phyloP scores from a whole-genome alignment of 139 green algal species.

The Gonium pectorale region DNA sequence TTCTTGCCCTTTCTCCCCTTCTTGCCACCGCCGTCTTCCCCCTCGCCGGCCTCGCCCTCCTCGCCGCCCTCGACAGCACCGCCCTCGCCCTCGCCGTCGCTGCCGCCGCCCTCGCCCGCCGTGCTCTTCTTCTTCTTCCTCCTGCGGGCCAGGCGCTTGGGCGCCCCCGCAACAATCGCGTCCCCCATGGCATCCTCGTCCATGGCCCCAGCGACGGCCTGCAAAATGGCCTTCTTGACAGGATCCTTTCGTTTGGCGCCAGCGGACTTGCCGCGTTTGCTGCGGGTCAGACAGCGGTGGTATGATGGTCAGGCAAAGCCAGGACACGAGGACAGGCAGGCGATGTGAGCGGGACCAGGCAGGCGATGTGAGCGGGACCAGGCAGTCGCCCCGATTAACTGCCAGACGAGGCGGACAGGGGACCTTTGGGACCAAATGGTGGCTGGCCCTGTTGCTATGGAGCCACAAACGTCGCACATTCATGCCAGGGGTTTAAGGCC shows the following conservation, averaged over 20 bases:
- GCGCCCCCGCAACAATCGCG: background rate
- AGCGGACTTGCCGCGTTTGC: no score
- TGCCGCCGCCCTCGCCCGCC: background rate
- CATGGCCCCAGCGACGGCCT: slow-evolving; percentile 8
- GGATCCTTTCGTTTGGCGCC: background rate
- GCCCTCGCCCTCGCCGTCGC: background rate
- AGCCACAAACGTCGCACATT: no score
- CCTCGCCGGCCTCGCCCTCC: slow-evolving; percentile 5
- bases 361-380: no score
- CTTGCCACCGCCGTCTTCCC: background rate
- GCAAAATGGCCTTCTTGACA: background rate
- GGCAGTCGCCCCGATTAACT: no score
- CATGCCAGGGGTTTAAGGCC: no score
- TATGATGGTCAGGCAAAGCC: no score
- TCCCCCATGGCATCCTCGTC: slow-evolving; percentile 43
- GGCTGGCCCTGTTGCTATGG: no score
- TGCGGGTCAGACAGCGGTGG: no score
- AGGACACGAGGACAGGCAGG: no score
- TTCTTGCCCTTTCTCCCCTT: background rate
- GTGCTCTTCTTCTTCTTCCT: slow-evolving; percentile 34
- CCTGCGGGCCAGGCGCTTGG: background rate
- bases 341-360: no score
- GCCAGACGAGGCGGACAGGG: no score
- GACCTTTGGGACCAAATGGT: no score
- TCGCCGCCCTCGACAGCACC: background rate